phyloP scores from a whole-genome alignment of 1,284 basidiomycete species.

The Psilocybe mexicana region DNA sequence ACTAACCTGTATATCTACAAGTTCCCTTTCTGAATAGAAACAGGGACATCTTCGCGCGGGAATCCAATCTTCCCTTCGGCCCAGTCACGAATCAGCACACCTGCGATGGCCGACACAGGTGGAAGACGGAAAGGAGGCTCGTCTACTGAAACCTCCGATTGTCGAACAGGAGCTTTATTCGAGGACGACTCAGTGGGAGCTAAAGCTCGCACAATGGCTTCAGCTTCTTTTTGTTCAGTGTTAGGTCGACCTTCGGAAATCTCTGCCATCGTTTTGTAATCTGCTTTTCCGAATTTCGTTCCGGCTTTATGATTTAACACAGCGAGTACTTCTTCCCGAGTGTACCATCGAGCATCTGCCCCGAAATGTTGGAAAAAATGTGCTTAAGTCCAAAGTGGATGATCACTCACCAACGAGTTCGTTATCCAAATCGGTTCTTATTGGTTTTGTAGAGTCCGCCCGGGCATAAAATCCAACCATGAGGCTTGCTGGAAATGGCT shows the following conservation, averaged over 20 bases:
- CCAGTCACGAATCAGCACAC: slow-evolving; percentile 69
- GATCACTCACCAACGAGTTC: slow-evolving; percentile 80
- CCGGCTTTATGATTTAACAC: slow-evolving; percentile 63
- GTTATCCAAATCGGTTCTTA: slow-evolving; percentile 90
- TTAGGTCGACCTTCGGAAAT: slow-evolving; percentile 33
- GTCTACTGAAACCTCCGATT: slow-evolving; percentile 13
- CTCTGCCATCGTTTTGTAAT: slow-evolving; percentile 60
- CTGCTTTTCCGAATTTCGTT: slow-evolving; percentile 53
- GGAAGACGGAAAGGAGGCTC: slow-evolving; percentile 66
- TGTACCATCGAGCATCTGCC: slow-evolving; percentile 87
- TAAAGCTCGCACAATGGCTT: slow-evolving; percentile 15
- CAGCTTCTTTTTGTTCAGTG: slow-evolving; percentile 15
- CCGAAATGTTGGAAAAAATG: background rate
- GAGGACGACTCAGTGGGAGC: slow-evolving; percentile 8
- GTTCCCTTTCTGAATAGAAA: slow-evolving; percentile 24
- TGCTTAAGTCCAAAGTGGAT: background rate
- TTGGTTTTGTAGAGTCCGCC: slow-evolving; percentile 69
- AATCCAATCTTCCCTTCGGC: slow-evolving; percentile 47
- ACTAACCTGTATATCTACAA: slow-evolving; percentile 18
- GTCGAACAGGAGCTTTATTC: background rate
- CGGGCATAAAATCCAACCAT: slow-evolving; percentile 91
- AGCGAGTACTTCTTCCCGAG: slow-evolving; percentile 67
- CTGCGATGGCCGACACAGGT: slow-evolving; percentile 66
- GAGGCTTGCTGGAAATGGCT: slow-evolving; percentile 88
- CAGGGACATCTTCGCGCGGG: slow-evolving; percentile 16